These are phyloP conservation scores for Phaeoacremonium minimum DNA, from an alignment of 2,329 filamentous ascomycete genomes.

Conservation along the genomic window DNA sequence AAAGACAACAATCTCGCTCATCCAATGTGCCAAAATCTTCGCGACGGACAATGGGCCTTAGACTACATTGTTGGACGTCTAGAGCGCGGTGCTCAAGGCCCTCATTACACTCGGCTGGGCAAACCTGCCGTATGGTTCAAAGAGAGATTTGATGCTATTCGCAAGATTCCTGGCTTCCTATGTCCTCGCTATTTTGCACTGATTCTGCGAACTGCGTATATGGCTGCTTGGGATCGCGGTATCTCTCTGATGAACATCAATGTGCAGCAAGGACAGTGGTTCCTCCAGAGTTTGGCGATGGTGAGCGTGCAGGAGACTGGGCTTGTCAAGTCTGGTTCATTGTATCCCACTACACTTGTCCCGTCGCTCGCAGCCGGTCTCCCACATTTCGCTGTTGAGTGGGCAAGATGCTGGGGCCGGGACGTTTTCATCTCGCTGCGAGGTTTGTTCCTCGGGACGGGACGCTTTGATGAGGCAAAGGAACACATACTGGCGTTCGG, in stretches of 20 bases:
- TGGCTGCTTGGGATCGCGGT: slow-evolving; percentile 72
- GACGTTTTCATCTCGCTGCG: slow-evolving; percentile 96
- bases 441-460: slow-evolving; percentile 86
- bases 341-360: slow-evolving; percentile 81
- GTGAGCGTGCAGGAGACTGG: slow-evolving; percentile 91
- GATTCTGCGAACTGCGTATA: slow-evolving; percentile 82
- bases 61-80: slow-evolving; percentile 82
- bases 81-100: slow-evolving; percentile 62
- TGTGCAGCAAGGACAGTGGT: slow-evolving; percentile 77
- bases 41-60: slow-evolving; percentile 86
- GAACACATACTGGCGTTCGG: slow-evolving; percentile 95
- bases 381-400: slow-evolving; percentile 89
- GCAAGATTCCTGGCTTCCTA: slow-evolving; percentile 81
- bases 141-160: slow-evolving; percentile 80
- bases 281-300: slow-evolving; percentile 83
- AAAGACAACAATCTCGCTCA: slow-evolving; percentile 88
- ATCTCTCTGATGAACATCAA: slow-evolving; percentile 76
- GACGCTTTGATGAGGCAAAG: slow-evolving; percentile 80
- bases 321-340: slow-evolving; percentile 80
- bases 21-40: slow-evolving; percentile 86
- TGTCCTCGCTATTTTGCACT: slow-evolving; percentile 91
- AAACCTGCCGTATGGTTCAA: slow-evolving; percentile 74
- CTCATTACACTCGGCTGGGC: slow-evolving; percentile 57
- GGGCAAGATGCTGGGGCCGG: slow-evolving; percentile 95
- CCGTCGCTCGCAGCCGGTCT: slow-evolving; percentile 87